phyloP scores from a whole-genome alignment of 352 stramenopile species.

The Phytophthora citrophthora region DNA sequence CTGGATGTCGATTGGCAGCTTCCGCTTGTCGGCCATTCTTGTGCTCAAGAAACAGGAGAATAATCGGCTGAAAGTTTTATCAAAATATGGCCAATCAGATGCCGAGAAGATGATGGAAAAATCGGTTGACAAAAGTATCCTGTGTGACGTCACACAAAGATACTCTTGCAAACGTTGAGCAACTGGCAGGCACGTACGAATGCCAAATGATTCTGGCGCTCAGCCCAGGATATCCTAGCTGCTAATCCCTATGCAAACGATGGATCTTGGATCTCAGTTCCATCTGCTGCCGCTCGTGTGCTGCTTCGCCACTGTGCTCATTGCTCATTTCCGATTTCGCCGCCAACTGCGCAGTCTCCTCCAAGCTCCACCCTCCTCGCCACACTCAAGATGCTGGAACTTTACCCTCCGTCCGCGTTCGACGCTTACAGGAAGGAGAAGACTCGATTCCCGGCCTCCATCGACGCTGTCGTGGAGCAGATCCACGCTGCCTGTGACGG shows the following conservation, averaged over 20 bases:
- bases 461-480: conserved; percentile 61
- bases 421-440: conserved; percentile 75
- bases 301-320: background rate
- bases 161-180: conserved; percentile 25
- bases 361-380: conserved; percentile 7
- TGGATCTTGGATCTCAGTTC: conserved; percentile 7
- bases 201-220: background rate
- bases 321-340: conserved; percentile 49
- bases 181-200: conserved; percentile 7
- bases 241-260: conserved; percentile 1
- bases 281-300: background rate
- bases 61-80: background rate
- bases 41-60: conserved; percentile 12
- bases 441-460: conserved; percentile 43
- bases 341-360: conserved; percentile 23
- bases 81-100: conserved; percentile 15
- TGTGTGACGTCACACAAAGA: conserved; percentile 15
- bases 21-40: conserved; percentile 63
- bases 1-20: conserved; percentile 80
- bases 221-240: conserved; percentile 1
- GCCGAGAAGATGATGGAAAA: conserved; percentile 2
- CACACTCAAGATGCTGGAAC: conserved; percentile 55
- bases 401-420: conserved; percentile 66
- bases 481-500: conserved; percentile 71
- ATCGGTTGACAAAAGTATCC: conserved; percentile 6